These are phyloP conservation scores for Sporothrix brunneoviolacea DNA, from an alignment of 2,329 filamentous ascomycete species.

Conservation along the genomic window DNA sequence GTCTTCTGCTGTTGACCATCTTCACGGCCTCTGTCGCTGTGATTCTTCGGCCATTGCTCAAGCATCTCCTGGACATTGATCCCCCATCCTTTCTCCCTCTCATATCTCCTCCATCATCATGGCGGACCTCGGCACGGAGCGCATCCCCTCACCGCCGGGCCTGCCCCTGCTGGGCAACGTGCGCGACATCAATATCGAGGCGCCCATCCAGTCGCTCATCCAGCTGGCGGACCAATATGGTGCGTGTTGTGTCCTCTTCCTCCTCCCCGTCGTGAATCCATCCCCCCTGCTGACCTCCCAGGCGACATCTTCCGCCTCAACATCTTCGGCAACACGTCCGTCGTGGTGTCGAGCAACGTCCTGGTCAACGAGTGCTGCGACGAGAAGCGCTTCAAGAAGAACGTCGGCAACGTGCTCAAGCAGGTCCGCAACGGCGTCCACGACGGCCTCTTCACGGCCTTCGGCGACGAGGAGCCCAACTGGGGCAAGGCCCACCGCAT, in stretches of 20 bases:
- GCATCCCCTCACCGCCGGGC: conserved; percentile 40
- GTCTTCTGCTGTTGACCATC: too few relatives aligned
- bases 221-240: conserved; percentile 51
- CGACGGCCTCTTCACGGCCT: conserved; percentile 16
- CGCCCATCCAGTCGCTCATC: conserved; percentile 14
- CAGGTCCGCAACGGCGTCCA: conserved; percentile 6
- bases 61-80: too few relatives aligned
- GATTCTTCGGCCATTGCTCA: too few relatives aligned
- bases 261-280: background rate
- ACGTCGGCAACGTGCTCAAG: too few relatives aligned
- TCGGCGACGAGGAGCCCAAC: conserved; percentile 42
- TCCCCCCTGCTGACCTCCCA: conserved; percentile 55
- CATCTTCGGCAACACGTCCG: background rate
- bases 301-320: conserved; percentile 16
- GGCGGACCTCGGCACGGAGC: background rate
- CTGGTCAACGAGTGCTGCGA: conserved; percentile 20
- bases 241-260: conserved; percentile 27
- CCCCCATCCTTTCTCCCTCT: too few relatives aligned
- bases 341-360: conserved; percentile 16
- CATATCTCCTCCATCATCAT: background rate
- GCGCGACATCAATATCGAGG: conserved; percentile 16
- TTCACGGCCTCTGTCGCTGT: too few relatives aligned
- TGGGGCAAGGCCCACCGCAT: conserved; percentile 63
- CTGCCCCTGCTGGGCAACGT: conserved; percentile 19
- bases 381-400: conserved; percentile 19